These are phyloP conservation scores for Fusarium sp. DNA, from an alignment of 2,329 filamentous ascomycete genomes.

Conservation along the genomic window DNA sequence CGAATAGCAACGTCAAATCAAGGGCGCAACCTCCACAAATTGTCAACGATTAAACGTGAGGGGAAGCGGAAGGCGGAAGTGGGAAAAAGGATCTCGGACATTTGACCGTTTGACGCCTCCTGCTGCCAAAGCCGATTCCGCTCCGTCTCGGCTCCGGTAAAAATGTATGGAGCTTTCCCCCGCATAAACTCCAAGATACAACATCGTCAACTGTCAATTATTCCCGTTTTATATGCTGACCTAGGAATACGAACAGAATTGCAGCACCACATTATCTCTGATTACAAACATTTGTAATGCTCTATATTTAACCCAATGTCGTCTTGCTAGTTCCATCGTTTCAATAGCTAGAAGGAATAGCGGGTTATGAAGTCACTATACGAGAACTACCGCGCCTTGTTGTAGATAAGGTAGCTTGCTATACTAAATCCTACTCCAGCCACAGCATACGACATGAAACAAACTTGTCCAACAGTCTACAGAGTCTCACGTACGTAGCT, in stretches of 20 bases:
- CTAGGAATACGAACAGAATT: background rate
- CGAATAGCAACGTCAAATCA: conserved; percentile 4
- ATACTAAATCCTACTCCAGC: background rate
- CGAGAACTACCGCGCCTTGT: background rate
- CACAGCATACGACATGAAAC: background rate
- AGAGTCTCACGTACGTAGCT: background rate
- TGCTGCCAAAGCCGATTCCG: conserved; percentile 30
- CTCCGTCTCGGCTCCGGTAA: conserved; percentile 30
- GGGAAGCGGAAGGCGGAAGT: conserved; percentile 10
- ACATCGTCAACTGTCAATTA: background rate
- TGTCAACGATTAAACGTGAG: conserved; percentile 16
- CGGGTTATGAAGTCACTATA: background rate
- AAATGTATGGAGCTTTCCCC: conserved; percentile 11
- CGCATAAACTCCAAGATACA: conserved; percentile 5
- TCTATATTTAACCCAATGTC: background rate
- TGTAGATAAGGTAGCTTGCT: background rate
- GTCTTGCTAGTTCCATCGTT: background rate
- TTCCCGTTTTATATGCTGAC: conserved; percentile 1
- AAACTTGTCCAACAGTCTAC: background rate
- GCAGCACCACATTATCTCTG: background rate
- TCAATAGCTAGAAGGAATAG: background rate
- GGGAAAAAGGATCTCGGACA: background rate
- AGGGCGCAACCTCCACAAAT: conserved; percentile 28
- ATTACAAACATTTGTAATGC: background rate
- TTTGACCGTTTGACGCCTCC: conserved; percentile 13